Percentiles rank a stretch among this genome's conserved stretches.
Conservation (phyloP, 495 filamentous ascomycete genomes). For the Ramalina peruviana region DNA sequence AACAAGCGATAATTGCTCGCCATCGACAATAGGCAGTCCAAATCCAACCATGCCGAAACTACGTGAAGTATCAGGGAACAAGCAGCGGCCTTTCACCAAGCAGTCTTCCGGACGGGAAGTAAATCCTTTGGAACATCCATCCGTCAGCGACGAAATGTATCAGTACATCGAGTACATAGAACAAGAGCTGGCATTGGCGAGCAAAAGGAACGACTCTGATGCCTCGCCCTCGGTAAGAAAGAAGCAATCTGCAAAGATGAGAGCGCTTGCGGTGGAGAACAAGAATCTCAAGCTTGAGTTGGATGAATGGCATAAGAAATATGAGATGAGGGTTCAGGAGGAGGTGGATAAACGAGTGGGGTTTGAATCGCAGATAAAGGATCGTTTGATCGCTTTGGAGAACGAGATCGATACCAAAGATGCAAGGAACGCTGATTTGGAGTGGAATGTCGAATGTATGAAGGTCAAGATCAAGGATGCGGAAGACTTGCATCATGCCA, state of each 20-base stretch:
- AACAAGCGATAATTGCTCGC: conserved; percentile 10
- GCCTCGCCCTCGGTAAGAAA: conserved; percentile 23
- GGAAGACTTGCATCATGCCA: conserved; percentile 23
- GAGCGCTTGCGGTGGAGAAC: conserved; percentile 22
- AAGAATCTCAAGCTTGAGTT: conserved; percentile 23
- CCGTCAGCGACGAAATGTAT: conserved; percentile 17
- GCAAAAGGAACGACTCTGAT: conserved; percentile 25
- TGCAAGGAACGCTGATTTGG: conserved; percentile 16
- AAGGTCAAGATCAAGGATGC: conserved; percentile 15
- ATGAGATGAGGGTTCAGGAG: conserved; percentile 26
- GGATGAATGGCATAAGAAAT: conserved; percentile 30
- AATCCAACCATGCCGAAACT: conserved; percentile 9
- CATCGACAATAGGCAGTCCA: not conserved
- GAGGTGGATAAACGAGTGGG: conserved; percentile 19
- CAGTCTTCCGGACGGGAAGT: conserved; percentile 6
- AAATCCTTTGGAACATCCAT: conserved; percentile 7
- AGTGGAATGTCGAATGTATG: conserved; percentile 22
- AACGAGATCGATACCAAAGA: conserved; percentile 20
- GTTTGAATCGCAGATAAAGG: conserved; percentile 18
- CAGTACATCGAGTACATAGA: conserved; percentile 39
- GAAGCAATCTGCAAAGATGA: conserved; percentile 25
- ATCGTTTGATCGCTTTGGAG: conserved; percentile 15
- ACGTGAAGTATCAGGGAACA: conserved; percentile 12
- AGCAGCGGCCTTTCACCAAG: conserved; percentile 13
- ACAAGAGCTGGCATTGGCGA: conserved; percentile 26